A percentile compares a stretch with the other conserved stretches of the same genome.
phyloP scores from a whole-genome alignment of 345 rosid genomes.

The Turritis glabra region DNA sequence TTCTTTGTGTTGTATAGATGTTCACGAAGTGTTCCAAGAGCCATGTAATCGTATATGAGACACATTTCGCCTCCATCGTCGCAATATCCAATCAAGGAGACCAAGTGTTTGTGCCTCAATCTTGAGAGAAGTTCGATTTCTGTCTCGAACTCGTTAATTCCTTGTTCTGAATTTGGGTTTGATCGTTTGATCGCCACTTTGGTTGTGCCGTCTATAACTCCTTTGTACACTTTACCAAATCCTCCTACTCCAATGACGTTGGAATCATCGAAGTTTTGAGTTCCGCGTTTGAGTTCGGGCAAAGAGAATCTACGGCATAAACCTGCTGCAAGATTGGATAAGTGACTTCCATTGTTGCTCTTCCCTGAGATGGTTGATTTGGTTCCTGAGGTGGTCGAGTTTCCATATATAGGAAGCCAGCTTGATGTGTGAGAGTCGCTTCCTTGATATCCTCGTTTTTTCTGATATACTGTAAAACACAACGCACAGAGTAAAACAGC shows the following conservation, averaged over 20 bases:
- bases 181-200: slow-evolving; percentile 79
- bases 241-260: slow-evolving; percentile 86
- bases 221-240: slow-evolving; percentile 87
- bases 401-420: slow-evolving; percentile 67
- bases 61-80: slow-evolving; percentile 86
- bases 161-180: slow-evolving; percentile 79
- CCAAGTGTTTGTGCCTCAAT: slow-evolving; percentile 86
- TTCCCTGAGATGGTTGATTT: slow-evolving; percentile 58
- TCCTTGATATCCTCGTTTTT: slow-evolving; percentile 40
- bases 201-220: slow-evolving; percentile 52
- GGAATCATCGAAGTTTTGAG: slow-evolving; percentile 65
- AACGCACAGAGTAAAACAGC: slow-evolving; percentile 55
- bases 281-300: slow-evolving; percentile 60
- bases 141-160: slow-evolving; percentile 76
- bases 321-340: slow-evolving; percentile 61
- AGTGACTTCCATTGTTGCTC: slow-evolving; percentile 48
- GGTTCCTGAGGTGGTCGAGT: slow-evolving; percentile 50
- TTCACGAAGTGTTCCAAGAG: slow-evolving; percentile 71
- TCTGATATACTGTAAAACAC: slow-evolving; percentile 42
- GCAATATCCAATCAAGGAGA: slow-evolving; percentile 82
- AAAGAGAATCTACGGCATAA: slow-evolving; percentile 70
- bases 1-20: slow-evolving; percentile 63
- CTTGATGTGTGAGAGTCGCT: slow-evolving; percentile 56
- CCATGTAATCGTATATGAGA: slow-evolving; percentile 85
- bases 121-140: slow-evolving; percentile 86